Conservation (phyloP, 208 protist species). For the Spongospora subterranea region DNA sequence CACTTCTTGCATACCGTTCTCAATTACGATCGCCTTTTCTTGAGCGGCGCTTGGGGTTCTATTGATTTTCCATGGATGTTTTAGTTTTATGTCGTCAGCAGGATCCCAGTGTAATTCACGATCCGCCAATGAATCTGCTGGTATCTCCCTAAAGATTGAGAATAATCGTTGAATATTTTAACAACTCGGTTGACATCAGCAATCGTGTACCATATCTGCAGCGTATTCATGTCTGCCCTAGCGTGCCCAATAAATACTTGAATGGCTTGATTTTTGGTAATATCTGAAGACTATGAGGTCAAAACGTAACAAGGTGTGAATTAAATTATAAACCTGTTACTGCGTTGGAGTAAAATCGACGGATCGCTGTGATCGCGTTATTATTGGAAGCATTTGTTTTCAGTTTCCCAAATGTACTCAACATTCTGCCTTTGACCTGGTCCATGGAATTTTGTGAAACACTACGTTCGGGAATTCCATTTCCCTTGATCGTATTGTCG, state of each 20-base stretch:
- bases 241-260: slow-evolving; percentile 36
- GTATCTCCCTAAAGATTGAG: background rate
- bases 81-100: background rate
- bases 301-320: background rate
- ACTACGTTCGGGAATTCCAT: background rate
- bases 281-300: background rate
- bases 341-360: background rate
- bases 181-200: too few species aligned
- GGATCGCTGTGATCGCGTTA: slow-evolving; percentile 12
- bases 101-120: background rate
- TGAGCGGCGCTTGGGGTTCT: too few species aligned
- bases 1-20: background rate
- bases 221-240: background rate
- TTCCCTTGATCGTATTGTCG: background rate
- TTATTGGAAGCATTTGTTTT: slow-evolving; percentile 41
- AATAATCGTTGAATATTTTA: background rate
- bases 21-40: background rate
- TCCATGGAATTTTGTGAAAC: background rate
- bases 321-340: background rate
- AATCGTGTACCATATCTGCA: background rate
- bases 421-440: slow-evolving; percentile 14
- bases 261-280: background rate
- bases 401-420: slow-evolving; percentile 41
- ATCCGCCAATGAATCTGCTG: background rate
- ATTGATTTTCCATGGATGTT: background rate